These are phyloP conservation scores for Phytopythium delawarense DNA, from an alignment of 352 stramenopile genomes.

Conservation along the genomic window DNA sequence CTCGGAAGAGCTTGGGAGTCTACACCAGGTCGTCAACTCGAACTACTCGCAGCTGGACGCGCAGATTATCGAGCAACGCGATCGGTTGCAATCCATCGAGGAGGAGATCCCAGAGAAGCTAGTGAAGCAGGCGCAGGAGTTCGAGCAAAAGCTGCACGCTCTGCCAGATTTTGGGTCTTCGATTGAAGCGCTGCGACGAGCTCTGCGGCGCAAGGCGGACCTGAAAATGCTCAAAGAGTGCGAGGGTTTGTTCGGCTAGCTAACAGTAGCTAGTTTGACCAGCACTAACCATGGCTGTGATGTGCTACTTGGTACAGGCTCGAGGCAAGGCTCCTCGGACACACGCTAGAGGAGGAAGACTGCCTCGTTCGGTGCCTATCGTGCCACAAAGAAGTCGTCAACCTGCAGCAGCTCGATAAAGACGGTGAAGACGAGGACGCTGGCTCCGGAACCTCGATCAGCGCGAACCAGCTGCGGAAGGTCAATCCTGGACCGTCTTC, in stretches of 20 bases:
- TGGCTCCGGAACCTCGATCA: not conserved
- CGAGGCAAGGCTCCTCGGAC: slow-evolving; percentile 42
- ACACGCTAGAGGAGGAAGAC: slow-evolving; percentile 49
- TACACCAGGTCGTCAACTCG: slow-evolving; percentile 22
- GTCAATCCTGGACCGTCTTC: slow-evolving; percentile 49
- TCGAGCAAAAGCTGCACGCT: slow-evolving; percentile 36
- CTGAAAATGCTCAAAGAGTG: slow-evolving; percentile 64
- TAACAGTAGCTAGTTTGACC: not conserved
- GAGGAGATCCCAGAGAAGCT: slow-evolving; percentile 25
- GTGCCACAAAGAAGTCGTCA: slow-evolving; percentile 60
- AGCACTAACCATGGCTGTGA: not conserved
- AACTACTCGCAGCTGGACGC: slow-evolving; percentile 26
- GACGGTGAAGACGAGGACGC: slow-evolving; percentile 20
- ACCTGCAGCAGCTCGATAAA: slow-evolving; percentile 13
- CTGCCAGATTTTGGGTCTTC: slow-evolving; percentile 37
- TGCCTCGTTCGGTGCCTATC: slow-evolving; percentile 67
- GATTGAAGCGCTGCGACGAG: slow-evolving; percentile 38
- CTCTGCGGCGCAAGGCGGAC: slow-evolving; percentile 53
- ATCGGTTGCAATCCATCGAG: slow-evolving; percentile 23
- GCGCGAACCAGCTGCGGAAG: slow-evolving; percentile 25
- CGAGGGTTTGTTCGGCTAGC: slow-evolving; percentile 1
- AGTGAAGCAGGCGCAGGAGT: slow-evolving; percentile 21
- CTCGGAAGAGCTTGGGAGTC: slow-evolving; percentile 29
- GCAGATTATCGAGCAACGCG: slow-evolving; percentile 26
- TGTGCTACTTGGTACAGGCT: slow-evolving; percentile 22